Conservation (phyloP, 1,284 basidiomycete genomes). For the Ceratorhiza oryzae-sativae region DNA sequence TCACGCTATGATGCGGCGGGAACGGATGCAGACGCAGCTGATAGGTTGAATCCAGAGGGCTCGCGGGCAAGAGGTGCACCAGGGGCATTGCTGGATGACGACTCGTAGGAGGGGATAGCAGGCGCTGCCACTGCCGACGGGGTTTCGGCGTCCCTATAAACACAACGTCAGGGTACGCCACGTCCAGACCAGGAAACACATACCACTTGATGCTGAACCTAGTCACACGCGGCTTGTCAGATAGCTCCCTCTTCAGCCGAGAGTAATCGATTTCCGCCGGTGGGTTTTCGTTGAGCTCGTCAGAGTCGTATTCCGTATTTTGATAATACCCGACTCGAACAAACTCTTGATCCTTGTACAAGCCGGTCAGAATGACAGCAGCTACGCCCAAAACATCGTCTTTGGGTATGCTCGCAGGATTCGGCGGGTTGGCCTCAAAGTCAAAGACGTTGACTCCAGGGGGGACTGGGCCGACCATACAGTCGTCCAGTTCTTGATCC, state of each 20-base stretch:
- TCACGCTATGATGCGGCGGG: slow-evolving; percentile 62
- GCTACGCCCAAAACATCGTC: slow-evolving; percentile 90
- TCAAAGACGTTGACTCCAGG: slow-evolving; percentile 96
- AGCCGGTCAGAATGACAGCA: slow-evolving; percentile 89
- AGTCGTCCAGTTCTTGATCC: slow-evolving; percentile 96
- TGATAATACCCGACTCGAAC: slow-evolving; percentile 99
- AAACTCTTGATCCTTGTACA: slow-evolving; percentile 94
- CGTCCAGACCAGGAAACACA: slow-evolving; percentile 47
- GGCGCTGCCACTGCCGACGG: slow-evolving; percentile 59
- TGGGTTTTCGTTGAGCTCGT: slow-evolving; percentile 81
- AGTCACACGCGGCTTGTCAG: slow-evolving; percentile 92
- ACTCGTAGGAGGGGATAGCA: slow-evolving; percentile 44
- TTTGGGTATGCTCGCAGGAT: slow-evolving; percentile 75
- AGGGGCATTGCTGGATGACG: slow-evolving; percentile 40
- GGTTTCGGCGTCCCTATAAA: slow-evolving; percentile 65
- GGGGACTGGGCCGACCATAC: slow-evolving; percentile 95
- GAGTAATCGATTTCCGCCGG: slow-evolving; percentile 78
- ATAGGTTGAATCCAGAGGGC: slow-evolving; percentile 12
- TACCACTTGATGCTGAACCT: slow-evolving; percentile 81
- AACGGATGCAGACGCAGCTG: slow-evolving; percentile 75
- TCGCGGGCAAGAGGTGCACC: slow-evolving; percentile 55
- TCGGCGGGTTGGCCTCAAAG: slow-evolving; percentile 81
- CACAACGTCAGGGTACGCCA: slow-evolving; percentile 15
- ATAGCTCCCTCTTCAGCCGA: slow-evolving; percentile 84
- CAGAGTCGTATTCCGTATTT: slow-evolving; percentile 97